Conservation (phyloP, 2,329 filamentous ascomycete genomes). For the Chalara sp. region DNA sequence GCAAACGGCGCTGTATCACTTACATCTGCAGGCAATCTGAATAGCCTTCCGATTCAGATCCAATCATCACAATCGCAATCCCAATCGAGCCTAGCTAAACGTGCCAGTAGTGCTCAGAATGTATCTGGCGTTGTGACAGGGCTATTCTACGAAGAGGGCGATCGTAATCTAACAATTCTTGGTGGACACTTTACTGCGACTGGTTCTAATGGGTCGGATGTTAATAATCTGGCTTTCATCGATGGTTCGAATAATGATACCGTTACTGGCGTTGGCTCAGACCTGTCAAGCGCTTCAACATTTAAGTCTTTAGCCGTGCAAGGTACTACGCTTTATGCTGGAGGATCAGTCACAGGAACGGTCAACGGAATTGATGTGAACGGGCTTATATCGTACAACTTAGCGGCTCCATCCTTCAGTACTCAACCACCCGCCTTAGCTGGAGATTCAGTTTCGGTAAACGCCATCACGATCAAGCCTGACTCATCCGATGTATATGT, state of each 20-base stretch:
- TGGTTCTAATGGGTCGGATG: constrained; percentile 58
- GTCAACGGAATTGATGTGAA: constrained; percentile 56
- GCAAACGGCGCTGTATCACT: constrained; percentile 69
- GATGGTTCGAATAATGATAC: constrained; percentile 63
- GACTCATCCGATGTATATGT: constrained; percentile 72
- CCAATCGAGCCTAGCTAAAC: constrained; percentile 37
- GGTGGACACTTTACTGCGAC: constrained; percentile 78
- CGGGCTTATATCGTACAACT: constrained; percentile 75
- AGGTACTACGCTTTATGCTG: constrained; percentile 68
- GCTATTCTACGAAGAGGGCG: constrained; percentile 64
- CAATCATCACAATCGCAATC: constrained; percentile 30
- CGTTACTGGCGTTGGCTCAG: constrained; percentile 62
- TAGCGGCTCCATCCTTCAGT: constrained; percentile 55
- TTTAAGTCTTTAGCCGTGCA: constrained; percentile 66
- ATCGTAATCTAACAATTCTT: constrained; percentile 76
- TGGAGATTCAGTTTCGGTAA: constrained; percentile 65
- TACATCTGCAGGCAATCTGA: constrained; percentile 38
- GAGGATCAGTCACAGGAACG: constrained; percentile 70
- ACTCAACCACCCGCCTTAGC: constrained; percentile 70
- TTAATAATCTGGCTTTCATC: constrained; percentile 78
- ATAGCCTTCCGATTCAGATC: constrained; percentile 51
- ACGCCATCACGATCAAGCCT: constrained; percentile 67
- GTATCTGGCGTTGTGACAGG: constrained; percentile 69
- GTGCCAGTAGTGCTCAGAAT: constrained; percentile 35
- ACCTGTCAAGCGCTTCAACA: constrained; percentile 64